Base-by-base conservation (phyloP, 352 stramenopile genomes). In the Blastocystis sp. region DNA sequence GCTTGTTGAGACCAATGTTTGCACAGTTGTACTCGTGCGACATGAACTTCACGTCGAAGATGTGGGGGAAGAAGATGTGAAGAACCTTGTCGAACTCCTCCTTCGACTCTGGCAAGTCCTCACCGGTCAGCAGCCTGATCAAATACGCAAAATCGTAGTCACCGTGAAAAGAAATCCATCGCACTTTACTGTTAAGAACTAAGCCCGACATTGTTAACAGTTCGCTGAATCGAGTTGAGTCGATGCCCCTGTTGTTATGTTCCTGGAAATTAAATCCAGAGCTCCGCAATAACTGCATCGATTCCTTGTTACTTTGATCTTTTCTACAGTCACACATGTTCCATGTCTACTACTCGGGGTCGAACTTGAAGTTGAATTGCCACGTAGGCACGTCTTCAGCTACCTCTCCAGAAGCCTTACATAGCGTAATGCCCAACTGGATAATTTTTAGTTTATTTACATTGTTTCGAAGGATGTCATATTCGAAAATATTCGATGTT, bases 371-470 rank as follows among this genome's bases (percentile, higher is more conserved):
- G 66, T 88, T 88, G 50, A 88, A 88, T 47, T 88, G 77, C 77
- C 77, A 88, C 2, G 77, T 88, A 18, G 77, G 77, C n/a, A 47
- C 75, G 15, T 88, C 77, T 13, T 37, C 13, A 9, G 61, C 77
- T 18, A 88, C 55, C 47, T 64, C 20, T n/a, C 77, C 77, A 13
- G 43, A 23, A 23, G 41, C 18, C 18, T n/a, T 79, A 55, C 77
- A 88, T n/a, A 88, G 29, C 29, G 77, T 88, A 23, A 88, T 88
- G 26, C 77, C 77, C 13, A 88, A 54, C 66, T 88, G 77, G 66
- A 88, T 88, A 45, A 88, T 76, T 55, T 88, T 88, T 77, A 88
- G 66, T 43, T 77, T 76, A n/a, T 88, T 69, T 41, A 88, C 77
- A 34, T 88, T 88, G 20, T 88, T 69, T 54, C 61, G 43, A 20